Conservation (phyloP, 2,329 filamentous ascomycete genomes). For the Byssochlamys sp. region DNA sequence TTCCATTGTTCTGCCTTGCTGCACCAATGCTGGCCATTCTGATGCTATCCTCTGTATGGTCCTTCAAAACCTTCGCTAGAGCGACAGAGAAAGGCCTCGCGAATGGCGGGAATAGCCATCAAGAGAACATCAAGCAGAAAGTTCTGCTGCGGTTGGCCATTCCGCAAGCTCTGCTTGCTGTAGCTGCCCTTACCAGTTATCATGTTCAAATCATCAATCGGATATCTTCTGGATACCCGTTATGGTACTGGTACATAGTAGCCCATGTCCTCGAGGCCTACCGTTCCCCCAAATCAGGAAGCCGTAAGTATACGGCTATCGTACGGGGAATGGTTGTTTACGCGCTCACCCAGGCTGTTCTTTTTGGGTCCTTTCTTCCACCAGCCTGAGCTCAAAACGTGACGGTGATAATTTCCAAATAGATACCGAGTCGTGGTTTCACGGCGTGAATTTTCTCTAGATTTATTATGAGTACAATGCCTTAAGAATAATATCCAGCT, state of each 20-base stretch:
- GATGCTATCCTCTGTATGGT: conserved; percentile 49
- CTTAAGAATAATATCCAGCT: background rate
- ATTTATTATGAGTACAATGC: background rate
- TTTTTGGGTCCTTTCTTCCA: conserved; percentile 85
- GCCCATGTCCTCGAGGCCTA: conserved; percentile 19
- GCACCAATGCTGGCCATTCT: conserved; percentile 65
- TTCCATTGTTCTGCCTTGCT: conserved; percentile 79
- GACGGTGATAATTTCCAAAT: background rate
- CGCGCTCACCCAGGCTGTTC: conserved; percentile 65
- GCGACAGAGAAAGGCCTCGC: background rate
- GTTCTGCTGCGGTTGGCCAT: conserved; percentile 52
- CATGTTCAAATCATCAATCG: conserved; percentile 92
- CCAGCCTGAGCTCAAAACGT: conserved; percentile 52
- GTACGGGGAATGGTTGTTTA: conserved; percentile 71
- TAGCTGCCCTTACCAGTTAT: conserved; percentile 66
- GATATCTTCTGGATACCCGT: conserved; percentile 74
- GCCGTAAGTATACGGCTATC: conserved; percentile 23
- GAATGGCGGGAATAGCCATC: background rate
- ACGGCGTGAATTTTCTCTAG: background rate
- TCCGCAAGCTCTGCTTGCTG: conserved; percentile 61
- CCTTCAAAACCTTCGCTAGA: conserved; percentile 18
- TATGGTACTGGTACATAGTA: conserved; percentile 81
- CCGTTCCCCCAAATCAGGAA: conserved; percentile 7
- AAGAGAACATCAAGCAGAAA: conserved; percentile 5
- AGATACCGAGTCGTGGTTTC: background rate